Percentiles rank a stretch among this genome's conserved stretches.
Evolutionary conservation across 208 protist species (phyloP).

Genomic region (Crithidia brevicula): DNA sequence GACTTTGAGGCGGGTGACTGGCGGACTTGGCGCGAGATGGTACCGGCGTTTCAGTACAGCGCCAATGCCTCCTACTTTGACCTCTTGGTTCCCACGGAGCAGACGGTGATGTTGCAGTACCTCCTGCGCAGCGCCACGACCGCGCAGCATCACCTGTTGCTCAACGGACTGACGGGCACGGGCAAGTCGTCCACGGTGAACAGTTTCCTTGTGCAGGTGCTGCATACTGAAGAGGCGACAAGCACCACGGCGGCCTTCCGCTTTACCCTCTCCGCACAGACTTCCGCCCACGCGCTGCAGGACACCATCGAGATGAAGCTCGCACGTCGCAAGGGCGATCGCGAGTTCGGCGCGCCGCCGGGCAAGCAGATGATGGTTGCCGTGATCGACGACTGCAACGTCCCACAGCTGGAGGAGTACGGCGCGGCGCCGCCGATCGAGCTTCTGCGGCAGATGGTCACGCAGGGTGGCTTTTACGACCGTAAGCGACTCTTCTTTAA

Average conservation of each 20-base stretch:
- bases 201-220: constrained; percentile 73
- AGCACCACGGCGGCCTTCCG: constrained; percentile 78
- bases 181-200: constrained; percentile 94
- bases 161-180: constrained; percentile 94
- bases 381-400: constrained; percentile 96
- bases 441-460: constrained; percentile 93
- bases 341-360: constrained; percentile 79
- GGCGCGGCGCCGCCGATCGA: constrained; percentile 94
- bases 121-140: constrained; percentile 68
- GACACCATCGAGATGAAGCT: constrained; percentile 94
- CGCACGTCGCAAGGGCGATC: constrained; percentile 87
- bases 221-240: constrained; percentile 72
- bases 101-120: constrained; percentile 88
- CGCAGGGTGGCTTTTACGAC: constrained; percentile 92
- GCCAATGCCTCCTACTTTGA: constrained; percentile 91
- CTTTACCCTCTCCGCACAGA: constrained; percentile 94
- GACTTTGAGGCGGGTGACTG: constrained; percentile 72
- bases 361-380: constrained; percentile 90
- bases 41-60: constrained; percentile 93
- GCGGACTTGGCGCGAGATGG: constrained; percentile 80
- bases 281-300: constrained; percentile 89
- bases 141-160: constrained; percentile 72
- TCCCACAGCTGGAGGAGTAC: constrained; percentile 94
- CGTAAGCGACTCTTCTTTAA: constrained; percentile 93
- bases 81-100: constrained; percentile 95